These are phyloP conservation scores for Bruguiera gymnorhiza DNA, from an alignment of 345 rosid species.

Conservation along the genomic window DNA sequence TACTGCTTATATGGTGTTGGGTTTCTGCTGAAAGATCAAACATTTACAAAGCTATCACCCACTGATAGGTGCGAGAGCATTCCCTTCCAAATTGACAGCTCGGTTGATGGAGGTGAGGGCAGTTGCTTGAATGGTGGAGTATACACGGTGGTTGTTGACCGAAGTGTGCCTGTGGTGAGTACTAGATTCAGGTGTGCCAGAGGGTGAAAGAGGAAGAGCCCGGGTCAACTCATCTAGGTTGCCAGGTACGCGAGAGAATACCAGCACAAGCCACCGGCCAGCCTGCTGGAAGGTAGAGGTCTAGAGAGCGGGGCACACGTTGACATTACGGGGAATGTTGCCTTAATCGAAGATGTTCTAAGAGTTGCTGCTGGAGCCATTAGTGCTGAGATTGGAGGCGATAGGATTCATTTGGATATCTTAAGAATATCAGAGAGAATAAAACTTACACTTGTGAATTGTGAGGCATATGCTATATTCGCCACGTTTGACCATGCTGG, in stretches of 20 bases:
- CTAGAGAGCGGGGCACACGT: constrained; percentile 58
- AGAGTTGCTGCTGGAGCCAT: constrained; percentile 60
- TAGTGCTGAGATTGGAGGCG: constrained; percentile 58
- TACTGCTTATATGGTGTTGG: constrained; percentile 67
- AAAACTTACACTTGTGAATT: constrained; percentile 35
- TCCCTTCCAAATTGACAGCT: constrained; percentile 57
- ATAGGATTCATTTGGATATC: constrained; percentile 51
- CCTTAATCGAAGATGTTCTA: constrained; percentile 58
- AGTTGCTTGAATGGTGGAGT: constrained; percentile 55
- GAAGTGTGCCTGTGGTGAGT: constrained; percentile 57
- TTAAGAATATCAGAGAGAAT: constrained; percentile 48
- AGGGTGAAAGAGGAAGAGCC: constrained; percentile 72
- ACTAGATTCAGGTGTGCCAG: constrained; percentile 74
- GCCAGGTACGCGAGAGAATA: constrained; percentile 49
- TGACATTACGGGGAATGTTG: constrained; percentile 68
- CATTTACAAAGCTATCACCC: constrained; percentile 51
- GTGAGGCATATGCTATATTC: not conserved
- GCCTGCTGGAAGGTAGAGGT: constrained; percentile 58
- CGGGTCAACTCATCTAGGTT: constrained; percentile 67
- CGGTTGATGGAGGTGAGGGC: constrained; percentile 38
- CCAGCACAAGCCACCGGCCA: constrained; percentile 47
- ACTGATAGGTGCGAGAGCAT: constrained; percentile 51
- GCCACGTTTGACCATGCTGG: too few species aligned
- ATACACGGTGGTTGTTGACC: constrained; percentile 52
- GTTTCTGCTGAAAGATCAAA: constrained; percentile 67